Percentiles rank a stretch among this genome's conserved stretches.
Conservation (phyloP, 441 rosid genomes). For the Isatis lusitanica region DNA sequence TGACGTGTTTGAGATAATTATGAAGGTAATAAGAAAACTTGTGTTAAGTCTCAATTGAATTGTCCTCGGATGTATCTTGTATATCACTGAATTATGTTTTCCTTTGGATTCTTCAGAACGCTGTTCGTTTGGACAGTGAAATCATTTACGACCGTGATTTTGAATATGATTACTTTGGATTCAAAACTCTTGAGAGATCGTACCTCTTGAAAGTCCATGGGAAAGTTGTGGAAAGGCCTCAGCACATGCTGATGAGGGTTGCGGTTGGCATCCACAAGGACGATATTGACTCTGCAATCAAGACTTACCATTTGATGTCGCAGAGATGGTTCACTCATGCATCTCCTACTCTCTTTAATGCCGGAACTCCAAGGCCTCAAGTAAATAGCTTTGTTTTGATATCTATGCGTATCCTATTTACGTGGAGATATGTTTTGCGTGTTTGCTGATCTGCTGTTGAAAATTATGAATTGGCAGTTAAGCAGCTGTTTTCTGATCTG, state of each 20-base stretch:
- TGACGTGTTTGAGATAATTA: constrained; percentile 78
- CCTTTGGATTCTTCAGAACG: constrained; percentile 47
- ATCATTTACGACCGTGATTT: constrained; percentile 90
- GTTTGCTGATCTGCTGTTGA: neutral
- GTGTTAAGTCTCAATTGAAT: neutral
- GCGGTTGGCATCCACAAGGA: constrained; percentile 85
- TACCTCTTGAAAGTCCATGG: constrained; percentile 84
- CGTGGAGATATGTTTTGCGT: too few species aligned
- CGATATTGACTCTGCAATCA: constrained; percentile 71
- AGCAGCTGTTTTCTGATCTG: constrained; percentile 88
- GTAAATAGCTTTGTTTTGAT: constrained; percentile 19
- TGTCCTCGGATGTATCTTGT: neutral
- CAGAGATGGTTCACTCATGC: constrained; percentile 98
- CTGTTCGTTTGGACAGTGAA: constrained; percentile 81
- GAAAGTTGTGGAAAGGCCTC: constrained; percentile 88
- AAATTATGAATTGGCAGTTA: constrained; percentile 45
- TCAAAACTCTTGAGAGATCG: constrained; percentile 91
- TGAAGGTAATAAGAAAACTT: constrained; percentile 50
- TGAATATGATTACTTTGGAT: constrained; percentile 90
- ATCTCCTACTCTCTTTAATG: constrained; percentile 88
- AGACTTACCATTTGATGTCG: constrained; percentile 89
- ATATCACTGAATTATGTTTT: neutral
- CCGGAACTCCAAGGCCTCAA: constrained; percentile 94
- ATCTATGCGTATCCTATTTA: neutral
- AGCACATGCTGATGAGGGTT: constrained; percentile 96